Conservation (phyloP, 2,329 filamentous ascomycete genomes). For the Intubia oerlemansii region DNA sequence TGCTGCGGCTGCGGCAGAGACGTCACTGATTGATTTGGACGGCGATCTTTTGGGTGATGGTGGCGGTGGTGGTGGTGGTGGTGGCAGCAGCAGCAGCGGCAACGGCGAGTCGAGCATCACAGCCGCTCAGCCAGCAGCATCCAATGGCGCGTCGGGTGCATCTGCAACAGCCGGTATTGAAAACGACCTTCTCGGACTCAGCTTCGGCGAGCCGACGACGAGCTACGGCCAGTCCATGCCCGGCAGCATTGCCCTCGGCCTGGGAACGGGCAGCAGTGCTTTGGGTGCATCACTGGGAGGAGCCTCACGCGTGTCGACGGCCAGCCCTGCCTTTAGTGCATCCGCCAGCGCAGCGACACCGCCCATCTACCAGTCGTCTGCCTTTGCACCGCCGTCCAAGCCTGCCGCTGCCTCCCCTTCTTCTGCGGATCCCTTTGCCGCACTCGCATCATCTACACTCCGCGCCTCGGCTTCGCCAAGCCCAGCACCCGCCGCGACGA, state of each 20-base stretch:
- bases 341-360: constrained; percentile 19
- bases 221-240: constrained; percentile 39
- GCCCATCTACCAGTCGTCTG: constrained; percentile 25
- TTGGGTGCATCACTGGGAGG: too few species aligned
- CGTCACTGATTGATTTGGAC: constrained; percentile 88
- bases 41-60: too few species aligned
- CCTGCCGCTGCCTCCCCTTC: constrained; percentile 14
- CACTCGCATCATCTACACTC: constrained; percentile 21
- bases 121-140: constrained; percentile 13
- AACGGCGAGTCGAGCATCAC: constrained; percentile 17
- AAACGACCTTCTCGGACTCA: constrained; percentile 77
- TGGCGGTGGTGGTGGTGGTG: too few species aligned
- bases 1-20: constrained; percentile 47
- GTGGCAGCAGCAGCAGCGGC: too few species aligned
- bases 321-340: neutral
- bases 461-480: constrained; percentile 16
- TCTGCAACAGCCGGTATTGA: constrained; percentile 65
- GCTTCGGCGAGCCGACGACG: constrained; percentile 41
- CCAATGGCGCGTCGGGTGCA: constrained; percentile 25
- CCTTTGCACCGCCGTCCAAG: constrained; percentile 22
- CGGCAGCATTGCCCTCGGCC: constrained; percentile 68
- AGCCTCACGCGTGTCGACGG: too few species aligned
- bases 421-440: constrained; percentile 36
- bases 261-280: constrained; percentile 44
- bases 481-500: constrained; percentile 8